Percentiles rank a stretch among this genome's conserved stretches.
phyloP scores from a whole-genome alignment of 2,329 filamentous ascomycete genomes.

The Fusarium chaquense region DNA sequence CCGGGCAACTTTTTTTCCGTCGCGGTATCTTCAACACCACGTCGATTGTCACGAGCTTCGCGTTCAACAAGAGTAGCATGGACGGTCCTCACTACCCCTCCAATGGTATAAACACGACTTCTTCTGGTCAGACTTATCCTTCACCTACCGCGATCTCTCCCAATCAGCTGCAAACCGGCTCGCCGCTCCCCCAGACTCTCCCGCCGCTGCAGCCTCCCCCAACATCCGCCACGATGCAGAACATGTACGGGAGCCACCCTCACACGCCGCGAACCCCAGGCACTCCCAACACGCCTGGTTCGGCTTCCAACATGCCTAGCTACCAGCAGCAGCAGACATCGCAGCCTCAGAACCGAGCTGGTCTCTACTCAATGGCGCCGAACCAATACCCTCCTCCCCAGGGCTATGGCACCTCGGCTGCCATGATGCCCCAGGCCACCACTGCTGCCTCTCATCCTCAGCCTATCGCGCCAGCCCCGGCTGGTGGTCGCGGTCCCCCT shows the following conservation, averaged over 20 bases:
- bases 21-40: slow-evolving; percentile 45
- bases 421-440: slow-evolving; percentile 75
- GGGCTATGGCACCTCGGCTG: slow-evolving; percentile 66
- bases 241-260: slow-evolving; percentile 68
- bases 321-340: slow-evolving; percentile 67
- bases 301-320: slow-evolving; percentile 63
- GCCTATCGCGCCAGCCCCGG: slow-evolving; percentile 79
- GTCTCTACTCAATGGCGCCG: slow-evolving; percentile 67
- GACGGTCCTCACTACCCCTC: slow-evolving; percentile 66
- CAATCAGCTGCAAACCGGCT: slow-evolving; percentile 63
- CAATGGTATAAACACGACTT: slow-evolving; percentile 68
- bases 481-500: slow-evolving; percentile 67
- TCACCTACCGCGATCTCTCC: slow-evolving; percentile 65
- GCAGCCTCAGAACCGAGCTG: slow-evolving; percentile 61
- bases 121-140: slow-evolving; percentile 62
- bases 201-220: slow-evolving; percentile 66
- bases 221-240: slow-evolving; percentile 57
- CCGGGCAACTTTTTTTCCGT: slow-evolving; percentile 38
- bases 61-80: slow-evolving; percentile 60
- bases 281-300: slow-evolving; percentile 72
- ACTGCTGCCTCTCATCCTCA: slow-evolving; percentile 77
- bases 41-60: slow-evolving; percentile 46
- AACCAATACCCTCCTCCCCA: slow-evolving; percentile 67
- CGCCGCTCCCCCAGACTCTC: slow-evolving; percentile 65
- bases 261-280: slow-evolving; percentile 72